Evolutionary conservation across 1,139 yeast genomes (phyloP).

Genomic region (Spathaspora sp.): DNA sequence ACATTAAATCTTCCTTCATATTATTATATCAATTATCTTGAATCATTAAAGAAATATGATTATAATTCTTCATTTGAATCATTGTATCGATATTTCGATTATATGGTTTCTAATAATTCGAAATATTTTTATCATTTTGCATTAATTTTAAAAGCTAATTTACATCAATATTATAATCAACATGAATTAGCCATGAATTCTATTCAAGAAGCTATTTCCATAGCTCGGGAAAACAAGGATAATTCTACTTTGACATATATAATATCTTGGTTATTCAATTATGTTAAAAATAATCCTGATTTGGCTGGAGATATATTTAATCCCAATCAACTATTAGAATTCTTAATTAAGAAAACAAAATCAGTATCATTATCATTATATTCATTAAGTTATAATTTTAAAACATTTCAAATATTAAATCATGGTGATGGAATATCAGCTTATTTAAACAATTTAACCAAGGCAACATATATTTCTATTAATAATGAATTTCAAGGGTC

Average conservation of each 20-base stretch:
- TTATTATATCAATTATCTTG: slow-evolving; percentile 64
- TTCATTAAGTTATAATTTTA: slow-evolving; percentile 60
- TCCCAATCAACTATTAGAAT: slow-evolving; percentile 62
- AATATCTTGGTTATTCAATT: slow-evolving; percentile 77
- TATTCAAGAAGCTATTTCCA: slow-evolving; percentile 83
- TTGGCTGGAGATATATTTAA: slow-evolving; percentile 31
- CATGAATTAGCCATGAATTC: slow-evolving; percentile 75
- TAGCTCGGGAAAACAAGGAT: slow-evolving; percentile 86
- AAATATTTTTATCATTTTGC: slow-evolving; percentile 79
- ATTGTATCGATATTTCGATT: slow-evolving; percentile 82
- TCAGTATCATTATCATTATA: slow-evolving; percentile 53
- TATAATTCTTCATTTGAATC: slow-evolving; percentile 74
- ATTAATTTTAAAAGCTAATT: slow-evolving; percentile 69
- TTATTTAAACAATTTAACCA: slow-evolving; percentile 53
- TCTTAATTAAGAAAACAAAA: slow-evolving; percentile 58
- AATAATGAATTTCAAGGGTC: slow-evolving; percentile 29
- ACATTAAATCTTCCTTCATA: slow-evolving; percentile 58
- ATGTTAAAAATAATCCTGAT: slow-evolving; percentile 66
- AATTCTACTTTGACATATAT: slow-evolving; percentile 69
- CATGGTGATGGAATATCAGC: slow-evolving; percentile 48
- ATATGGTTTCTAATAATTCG: slow-evolving; percentile 71
- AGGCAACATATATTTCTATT: slow-evolving; percentile 53
- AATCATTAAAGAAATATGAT: slow-evolving; percentile 59
- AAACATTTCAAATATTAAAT: slow-evolving; percentile 51
- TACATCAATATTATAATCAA: slow-evolving; percentile 77